Base-by-base conservation (phyloP, 75 land plant genomes). In the Cryptomeria japonica region DNA sequence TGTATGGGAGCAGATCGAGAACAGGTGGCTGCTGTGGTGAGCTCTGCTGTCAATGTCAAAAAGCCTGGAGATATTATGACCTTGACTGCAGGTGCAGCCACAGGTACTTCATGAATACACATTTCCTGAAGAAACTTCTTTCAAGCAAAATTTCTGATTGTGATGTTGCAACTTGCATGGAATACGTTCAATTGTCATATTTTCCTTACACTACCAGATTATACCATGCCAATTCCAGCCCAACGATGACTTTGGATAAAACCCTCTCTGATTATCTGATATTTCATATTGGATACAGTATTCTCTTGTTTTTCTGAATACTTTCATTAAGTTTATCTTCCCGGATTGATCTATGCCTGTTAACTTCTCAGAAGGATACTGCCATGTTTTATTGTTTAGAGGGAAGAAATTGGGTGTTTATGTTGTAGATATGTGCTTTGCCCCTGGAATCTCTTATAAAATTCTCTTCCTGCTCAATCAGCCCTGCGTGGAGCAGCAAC, bases 41-140 rank as follows among this genome's bases (percentile, higher is more conserved):
- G 87, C 90, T 97, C 99, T 38, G 97, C 99, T 11, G 92, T 96
- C 4, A 95, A 90, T 86, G 99, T 93, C 73, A 93, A 91, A 87
- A 94, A 93, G 58, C 90, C 94, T 85, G 97, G 99, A 18, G 99
- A 97, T 90, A 92, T 97, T 36, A 93, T 95, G 94, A 93, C 97
- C n/a, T 88, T 97, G n/a, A 97, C 99, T 37, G 99, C 99, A 39
- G 94, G 91, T 32, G 99, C 99, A 88, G 99, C 99, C 15, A 97
- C 99, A 85, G 97, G 99, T 96, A 89, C 18, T 32, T 16, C 70
- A 32, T 51, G 41, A 83, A 83, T 44, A 28, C 46, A 80, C 22
- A 7, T 38, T 39, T 39, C 49, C 28, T 80, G 28, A 80, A 39
- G 82, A 18, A 39, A 39, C 49, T 80, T 77, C 13, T 77, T 41